Evolutionary conservation across 345 rosid species (phyloP).

Genomic region (Anastatica hierochuntica): DNA sequence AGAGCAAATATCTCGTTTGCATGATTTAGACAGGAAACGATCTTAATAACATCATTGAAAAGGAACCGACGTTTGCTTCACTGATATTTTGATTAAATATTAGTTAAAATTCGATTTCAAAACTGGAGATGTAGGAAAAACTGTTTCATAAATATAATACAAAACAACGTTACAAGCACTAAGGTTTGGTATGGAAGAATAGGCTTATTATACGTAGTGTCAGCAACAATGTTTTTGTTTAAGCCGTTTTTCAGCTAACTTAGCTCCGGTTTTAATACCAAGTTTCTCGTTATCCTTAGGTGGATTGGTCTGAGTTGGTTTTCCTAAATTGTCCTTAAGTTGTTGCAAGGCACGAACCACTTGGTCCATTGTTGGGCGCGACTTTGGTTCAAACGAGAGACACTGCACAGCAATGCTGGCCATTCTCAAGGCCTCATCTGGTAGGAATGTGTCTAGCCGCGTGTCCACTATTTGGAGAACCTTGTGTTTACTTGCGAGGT

Average conservation of each 20-base stretch:
- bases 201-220: neutral
- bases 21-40: too few species aligned
- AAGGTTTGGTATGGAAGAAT: too few species aligned
- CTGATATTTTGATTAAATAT: too few species aligned
- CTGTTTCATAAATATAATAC: too few species aligned
- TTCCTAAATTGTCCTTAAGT: constrained; percentile 37
- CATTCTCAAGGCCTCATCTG: constrained; percentile 36
- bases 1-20: too few species aligned
- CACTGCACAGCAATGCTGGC: constrained; percentile 57
- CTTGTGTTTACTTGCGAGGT: constrained; percentile 64
- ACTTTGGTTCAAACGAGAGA: constrained; percentile 61
- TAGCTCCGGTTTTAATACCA: constrained; percentile 1
- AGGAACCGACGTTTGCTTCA: too few species aligned
- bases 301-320: constrained; percentile 13
- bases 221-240: constrained; percentile 7
- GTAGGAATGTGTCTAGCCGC: constrained; percentile 50
- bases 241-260: constrained; percentile 5
- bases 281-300: constrained; percentile 18
- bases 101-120: too few species aligned
- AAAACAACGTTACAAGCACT: too few species aligned
- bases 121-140: too few species aligned
- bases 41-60: too few species aligned
- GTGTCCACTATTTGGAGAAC: constrained; percentile 61
- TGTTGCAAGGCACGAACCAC: constrained; percentile 58
- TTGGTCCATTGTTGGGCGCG: constrained; percentile 65